Evolutionary conservation across 305 asterid species (phyloP).

Genomic region (Fraxinus greggii): DNA sequence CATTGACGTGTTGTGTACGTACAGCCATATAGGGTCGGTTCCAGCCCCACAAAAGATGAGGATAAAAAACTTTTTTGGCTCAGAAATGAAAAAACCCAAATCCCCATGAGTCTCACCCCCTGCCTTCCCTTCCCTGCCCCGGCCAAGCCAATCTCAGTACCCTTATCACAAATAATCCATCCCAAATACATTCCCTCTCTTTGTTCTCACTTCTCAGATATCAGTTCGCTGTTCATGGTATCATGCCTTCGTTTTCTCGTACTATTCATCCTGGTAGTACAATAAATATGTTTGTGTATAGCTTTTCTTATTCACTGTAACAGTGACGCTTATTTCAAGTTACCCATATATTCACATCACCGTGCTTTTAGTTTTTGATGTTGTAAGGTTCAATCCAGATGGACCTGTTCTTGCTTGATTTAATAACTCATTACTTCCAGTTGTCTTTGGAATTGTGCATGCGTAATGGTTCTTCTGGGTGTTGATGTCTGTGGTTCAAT

Average conservation of each 20-base stretch:
- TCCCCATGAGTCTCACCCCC: neutral
- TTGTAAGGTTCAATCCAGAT: neutral
- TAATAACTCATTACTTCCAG: neutral
- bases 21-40: neutral
- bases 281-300: neutral
- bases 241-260: neutral
- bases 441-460: neutral
- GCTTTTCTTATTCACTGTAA: neutral
- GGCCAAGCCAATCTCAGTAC: neutral
- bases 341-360: neutral
- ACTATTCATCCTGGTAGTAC: neutral
- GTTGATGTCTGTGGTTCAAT: neutral
- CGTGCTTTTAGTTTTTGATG: neutral
- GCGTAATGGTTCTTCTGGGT: neutral
- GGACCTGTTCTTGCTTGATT: neutral
- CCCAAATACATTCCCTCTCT: neutral
- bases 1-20: neutral
- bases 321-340: neutral
- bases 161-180: neutral
- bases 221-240: neutral
- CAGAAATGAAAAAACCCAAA: neutral
- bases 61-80: neutral
- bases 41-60: neutral
- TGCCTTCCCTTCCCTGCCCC: neutral
- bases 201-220: neutral